Evolutionary conservation across 164 flowering plant genomes (phyloP), one percentile per base, ranked within the genome.

Genomic region (Paratinospora sagittata): DNA sequence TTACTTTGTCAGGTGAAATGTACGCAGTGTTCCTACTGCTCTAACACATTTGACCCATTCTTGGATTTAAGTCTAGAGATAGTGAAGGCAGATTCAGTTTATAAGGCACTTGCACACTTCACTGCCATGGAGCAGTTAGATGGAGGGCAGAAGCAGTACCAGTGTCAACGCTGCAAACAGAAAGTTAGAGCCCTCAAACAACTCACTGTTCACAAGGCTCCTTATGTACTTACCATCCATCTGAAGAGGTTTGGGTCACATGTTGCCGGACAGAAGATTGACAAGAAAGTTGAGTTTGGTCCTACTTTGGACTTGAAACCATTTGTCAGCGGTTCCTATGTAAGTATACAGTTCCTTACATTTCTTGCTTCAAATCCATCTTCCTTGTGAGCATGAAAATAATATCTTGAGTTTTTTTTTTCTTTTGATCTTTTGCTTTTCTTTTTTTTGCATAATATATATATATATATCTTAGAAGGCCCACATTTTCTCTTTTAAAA

Each of bases 11-110:
- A 96, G 99, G 98, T 96, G 72, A 89, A 88, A 81, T 96, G 99
- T 81, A 77, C 76, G 86, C 95, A 93, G 75, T 96, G 99, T 66
- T 82, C 82, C 36, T 78, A 78, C 67, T 83, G 91, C 80, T 93
- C 99, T 71, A 81, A 93, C 81, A 96, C 76, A 23, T 93, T 85
- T 72, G 99, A 96, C 77, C 99, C 98, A 23, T 96, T 96, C 80
- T 75, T 96, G 74, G 99, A 93, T 79, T 85, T 96, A 67, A 96
- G 98, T 79, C 90, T 96, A 64, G 98, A 96, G 74, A 93, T 96
- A 70, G 64, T 64, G 8, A 91, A 84, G 78, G 95, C 95, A 41
- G 97, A 93, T 81, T 85, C 95, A 1, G 66, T 96, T 82, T 75
- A 72, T 8, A 89, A 83, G 81, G 99, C 99, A 27, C 89, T 96